Percentiles rank a stretch among this genome's conserved stretches.
phyloP scores from a whole-genome alignment of 108 stramenopile species.

The Nitzschia putrida region DNA sequence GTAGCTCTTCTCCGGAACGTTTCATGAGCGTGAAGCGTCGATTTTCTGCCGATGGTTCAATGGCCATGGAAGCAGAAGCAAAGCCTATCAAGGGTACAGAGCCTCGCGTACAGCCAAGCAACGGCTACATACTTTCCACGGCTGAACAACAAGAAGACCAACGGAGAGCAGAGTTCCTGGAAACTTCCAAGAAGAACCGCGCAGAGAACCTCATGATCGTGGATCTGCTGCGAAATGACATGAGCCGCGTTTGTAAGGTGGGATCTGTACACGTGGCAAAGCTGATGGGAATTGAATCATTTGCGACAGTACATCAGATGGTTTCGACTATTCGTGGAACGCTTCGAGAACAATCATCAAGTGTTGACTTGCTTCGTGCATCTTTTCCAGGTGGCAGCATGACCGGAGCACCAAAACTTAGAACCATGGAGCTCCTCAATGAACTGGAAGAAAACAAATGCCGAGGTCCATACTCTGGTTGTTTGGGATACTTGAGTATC shows the following conservation, averaged over 20 bases:
- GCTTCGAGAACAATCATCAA: conserved; percentile 40
- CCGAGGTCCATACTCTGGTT: conserved; percentile 92
- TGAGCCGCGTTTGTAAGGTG: conserved; percentile 86
- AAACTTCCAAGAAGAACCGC: conserved; percentile 71
- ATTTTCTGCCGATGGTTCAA: conserved; percentile 10
- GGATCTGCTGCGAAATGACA: conserved; percentile 94
- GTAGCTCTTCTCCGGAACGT: conserved; percentile 94
- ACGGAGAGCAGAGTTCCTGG: conserved; percentile 50
- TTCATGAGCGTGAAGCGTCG: conserved; percentile 74
- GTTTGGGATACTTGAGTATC: conserved; percentile 86
- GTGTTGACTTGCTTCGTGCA: conserved; percentile 84
- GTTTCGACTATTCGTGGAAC: conserved; percentile 87
- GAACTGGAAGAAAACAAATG: conserved; percentile 71
- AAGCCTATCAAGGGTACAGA: conserved; percentile 98
- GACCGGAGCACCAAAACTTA: conserved; percentile 97
- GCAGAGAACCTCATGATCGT: conserved; percentile 99
- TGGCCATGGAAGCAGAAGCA: conserved; percentile 72
- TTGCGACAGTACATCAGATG: conserved; percentile 97
- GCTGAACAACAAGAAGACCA: conserved; percentile 53
- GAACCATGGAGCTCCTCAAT: conserved; percentile 90
- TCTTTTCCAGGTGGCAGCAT: conserved; percentile 97
- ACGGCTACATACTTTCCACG: conserved; percentile 40
- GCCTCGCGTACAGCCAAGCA: conserved; percentile 44
- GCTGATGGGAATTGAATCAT: conserved; percentile 93
- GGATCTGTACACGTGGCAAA: conserved; percentile 91